Base-by-base conservation (phyloP, 2,329 filamentous ascomycete genomes). In the Phaeosphaeria sp. region DNA sequence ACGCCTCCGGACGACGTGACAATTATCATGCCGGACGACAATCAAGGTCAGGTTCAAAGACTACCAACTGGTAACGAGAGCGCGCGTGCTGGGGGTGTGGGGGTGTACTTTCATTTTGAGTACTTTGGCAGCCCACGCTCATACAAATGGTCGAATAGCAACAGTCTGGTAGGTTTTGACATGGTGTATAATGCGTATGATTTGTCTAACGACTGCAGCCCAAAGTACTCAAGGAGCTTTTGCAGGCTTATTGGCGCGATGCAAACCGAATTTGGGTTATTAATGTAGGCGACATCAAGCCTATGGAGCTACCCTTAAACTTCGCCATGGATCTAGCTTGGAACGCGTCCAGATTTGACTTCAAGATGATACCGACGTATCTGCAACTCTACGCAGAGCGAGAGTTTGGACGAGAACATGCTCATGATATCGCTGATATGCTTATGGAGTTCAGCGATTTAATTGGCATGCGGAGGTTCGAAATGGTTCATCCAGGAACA, bases 331-430 rank as follows among this genome's bases (percentile, higher is more conserved):
- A 63, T 47, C 23, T 68, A 15, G 65, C 65, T 5, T 68, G 63
- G 63, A 62, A 71, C 27, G n/a, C 50, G 3, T 50, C 53, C 5
- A 55, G 48, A 9, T 58, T 61, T 21, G 39, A 53, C 42, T 59
- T 52, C n/a, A 25, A 57, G 2, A 66, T 65, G 83, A 89, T 77
- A 79, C 89, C 20, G 84, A 22, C 17, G 11, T 64, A 62, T 41
- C 44, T 64, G 17, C 13, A 53, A 17, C 33, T 51, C 6, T 60
- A 54, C 33, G 50, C 56, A 2, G 52, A 55, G 18, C 56, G 63
- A 1, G 60, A 63, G 13, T 59, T 68, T 36, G 62, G 64, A 0
- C 18, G 1, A 6, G 58, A 63, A 6, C 22, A 59, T 23, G 55
- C 59, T 21, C 39, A 52, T 3, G 13, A 25, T 3, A 52, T 53